Evolutionary conservation across 805 yeast species (phyloP).

Genomic region (Suhomyces tanzawaensis): DNA sequence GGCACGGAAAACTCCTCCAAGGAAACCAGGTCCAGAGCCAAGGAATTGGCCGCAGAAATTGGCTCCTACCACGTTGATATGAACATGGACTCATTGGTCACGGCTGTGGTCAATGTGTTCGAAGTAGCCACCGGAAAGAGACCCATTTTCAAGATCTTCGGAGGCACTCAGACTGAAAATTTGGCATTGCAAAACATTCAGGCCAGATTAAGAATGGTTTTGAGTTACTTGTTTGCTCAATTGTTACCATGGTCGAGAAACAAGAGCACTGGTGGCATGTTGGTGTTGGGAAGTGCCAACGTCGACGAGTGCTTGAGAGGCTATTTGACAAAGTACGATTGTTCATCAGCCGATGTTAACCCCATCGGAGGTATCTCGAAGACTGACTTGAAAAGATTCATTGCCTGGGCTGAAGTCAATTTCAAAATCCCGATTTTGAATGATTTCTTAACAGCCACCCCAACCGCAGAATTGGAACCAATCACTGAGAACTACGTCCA

Average conservation of each 20-base stretch:
- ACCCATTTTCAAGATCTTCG: constrained; percentile 88
- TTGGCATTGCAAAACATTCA: constrained; percentile 95
- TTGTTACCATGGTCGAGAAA: constrained; percentile 92
- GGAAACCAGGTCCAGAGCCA: constrained; percentile 84
- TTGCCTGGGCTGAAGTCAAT: constrained; percentile 67
- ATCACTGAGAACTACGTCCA: constrained; percentile 90
- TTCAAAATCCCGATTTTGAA: constrained; percentile 75
- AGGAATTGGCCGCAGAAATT: constrained; percentile 65
- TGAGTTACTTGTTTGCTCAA: constrained; percentile 91
- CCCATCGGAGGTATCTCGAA: constrained; percentile 99
- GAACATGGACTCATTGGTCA: constrained; percentile 84
- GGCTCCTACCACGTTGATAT: constrained; percentile 90
- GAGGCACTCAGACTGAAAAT: constrained; percentile 89
- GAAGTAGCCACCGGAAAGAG: constrained; percentile 86
- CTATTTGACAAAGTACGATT: constrained; percentile 92
- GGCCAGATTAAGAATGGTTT: constrained; percentile 93
- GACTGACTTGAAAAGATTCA: constrained; percentile 84
- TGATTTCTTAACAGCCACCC: constrained; percentile 85
- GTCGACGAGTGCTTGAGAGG: constrained; percentile 97
- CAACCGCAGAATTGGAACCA: constrained; percentile 98
- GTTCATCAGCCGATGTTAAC: constrained; percentile 95
- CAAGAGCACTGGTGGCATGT: constrained; percentile 64
- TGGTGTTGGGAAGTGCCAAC: constrained; percentile 94
- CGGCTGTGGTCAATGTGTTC: constrained; percentile 71
- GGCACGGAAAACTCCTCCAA: constrained; percentile 90